Conservation (phyloP, 108 stramenopile genomes). For the Skeletonema costatum region DNA sequence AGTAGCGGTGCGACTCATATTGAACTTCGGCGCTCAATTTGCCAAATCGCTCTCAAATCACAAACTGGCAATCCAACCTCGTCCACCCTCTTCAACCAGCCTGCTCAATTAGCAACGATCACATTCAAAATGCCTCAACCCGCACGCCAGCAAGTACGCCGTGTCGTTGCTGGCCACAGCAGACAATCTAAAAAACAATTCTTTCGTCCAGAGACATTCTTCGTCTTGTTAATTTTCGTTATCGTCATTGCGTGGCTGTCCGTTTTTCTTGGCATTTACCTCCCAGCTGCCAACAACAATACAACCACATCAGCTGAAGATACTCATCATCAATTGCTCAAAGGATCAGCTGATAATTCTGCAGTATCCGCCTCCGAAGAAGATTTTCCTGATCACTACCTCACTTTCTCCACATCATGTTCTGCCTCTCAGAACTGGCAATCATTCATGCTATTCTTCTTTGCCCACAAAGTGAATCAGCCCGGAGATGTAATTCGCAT, state of each 20-base stretch:
- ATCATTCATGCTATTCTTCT: slow-evolving; percentile 88
- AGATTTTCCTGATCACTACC: slow-evolving; percentile 37
- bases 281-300: not conserved
- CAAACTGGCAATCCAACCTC: too few species aligned
- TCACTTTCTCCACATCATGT: slow-evolving; percentile 86
- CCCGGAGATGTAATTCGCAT: slow-evolving; percentile 90
- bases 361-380: not conserved
- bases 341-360: not conserved
- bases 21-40: too few species aligned
- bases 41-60: too few species aligned
- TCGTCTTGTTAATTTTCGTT: not conserved
- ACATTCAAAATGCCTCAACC: slow-evolving; percentile 11
- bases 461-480: slow-evolving; percentile 68
- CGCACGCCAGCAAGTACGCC: not conserved
- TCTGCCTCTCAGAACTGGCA: slow-evolving; percentile 94
- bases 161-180: not conserved
- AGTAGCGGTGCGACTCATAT: too few species aligned
- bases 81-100: too few species aligned
- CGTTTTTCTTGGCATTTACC: not conserved
- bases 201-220: not conserved
- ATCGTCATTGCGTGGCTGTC: not conserved
- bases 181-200: not conserved
- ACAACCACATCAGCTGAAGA: not conserved
- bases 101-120: not conserved
- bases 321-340: not conserved